Evolutionary conservation across 2,329 filamentous ascomycete species (phyloP).

Genomic region (Camptophora hylomeconis): DNA sequence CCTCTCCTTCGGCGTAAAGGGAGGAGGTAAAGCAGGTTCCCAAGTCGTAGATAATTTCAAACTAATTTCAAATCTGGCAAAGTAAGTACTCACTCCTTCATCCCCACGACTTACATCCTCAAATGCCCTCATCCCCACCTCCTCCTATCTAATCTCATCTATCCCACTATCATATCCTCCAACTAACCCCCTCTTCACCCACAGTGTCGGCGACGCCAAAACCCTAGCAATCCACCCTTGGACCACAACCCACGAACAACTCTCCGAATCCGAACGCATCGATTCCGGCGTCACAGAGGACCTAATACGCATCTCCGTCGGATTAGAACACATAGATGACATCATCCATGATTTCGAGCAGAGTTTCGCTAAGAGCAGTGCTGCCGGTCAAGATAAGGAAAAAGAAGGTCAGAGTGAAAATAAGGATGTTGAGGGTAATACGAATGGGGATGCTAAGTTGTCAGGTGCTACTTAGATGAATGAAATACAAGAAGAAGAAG

Average conservation of each 20-base stretch:
- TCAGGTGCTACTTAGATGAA: constrained; percentile 19
- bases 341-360: constrained; percentile 87
- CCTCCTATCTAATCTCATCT: constrained; percentile 2
- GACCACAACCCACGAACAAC: constrained; percentile 81
- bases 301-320: constrained; percentile 80
- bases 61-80: constrained; percentile 88
- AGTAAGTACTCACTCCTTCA: constrained; percentile 46
- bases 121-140: background rate
- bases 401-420: constrained; percentile 8
- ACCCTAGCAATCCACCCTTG: constrained; percentile 82
- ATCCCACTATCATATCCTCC: constrained; percentile 1
- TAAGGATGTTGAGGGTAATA: constrained; percentile 6
- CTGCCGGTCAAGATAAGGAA: too few relatives aligned
- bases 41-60: constrained; percentile 90
- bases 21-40: constrained; percentile 67
- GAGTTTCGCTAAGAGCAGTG: constrained; percentile 49
- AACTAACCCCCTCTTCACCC: constrained; percentile 7
- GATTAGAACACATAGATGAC: constrained; percentile 86
- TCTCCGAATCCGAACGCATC: constrained; percentile 62
- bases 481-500: too few relatives aligned
- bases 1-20: constrained; percentile 85
- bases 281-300: constrained; percentile 69
- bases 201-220: constrained; percentile 72
- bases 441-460: constrained; percentile 14
- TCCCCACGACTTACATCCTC: background rate